Conservation (phyloP, 2,329 filamentous ascomycete species). For the Aspergillus sp. region DNA sequence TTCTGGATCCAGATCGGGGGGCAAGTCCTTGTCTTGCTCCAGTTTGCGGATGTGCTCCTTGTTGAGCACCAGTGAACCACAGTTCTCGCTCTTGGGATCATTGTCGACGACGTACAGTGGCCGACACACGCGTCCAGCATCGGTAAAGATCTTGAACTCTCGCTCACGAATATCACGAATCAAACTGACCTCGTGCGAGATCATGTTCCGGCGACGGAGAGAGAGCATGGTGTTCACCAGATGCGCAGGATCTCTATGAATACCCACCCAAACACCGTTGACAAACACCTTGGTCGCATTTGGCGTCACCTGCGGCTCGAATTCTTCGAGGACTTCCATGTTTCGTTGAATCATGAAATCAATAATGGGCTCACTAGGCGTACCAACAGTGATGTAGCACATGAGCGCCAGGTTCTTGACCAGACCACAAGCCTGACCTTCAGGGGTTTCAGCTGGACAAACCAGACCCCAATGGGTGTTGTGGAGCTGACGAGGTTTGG, state of each 20-base stretch:
- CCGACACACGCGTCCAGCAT: slow-evolving; percentile 91
- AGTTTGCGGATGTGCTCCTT: slow-evolving; percentile 80
- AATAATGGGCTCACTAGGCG: slow-evolving; percentile 83
- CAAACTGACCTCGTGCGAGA: slow-evolving; percentile 90
- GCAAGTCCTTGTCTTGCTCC: slow-evolving; percentile 70
- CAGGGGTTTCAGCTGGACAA: slow-evolving; percentile 94
- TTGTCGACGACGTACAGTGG: slow-evolving; percentile 94
- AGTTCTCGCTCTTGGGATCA: slow-evolving; percentile 70
- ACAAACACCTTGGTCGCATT: slow-evolving; percentile 97
- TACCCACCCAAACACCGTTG: slow-evolving; percentile 96
- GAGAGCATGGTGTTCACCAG: slow-evolving; percentile 77
- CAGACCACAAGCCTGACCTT: slow-evolving; percentile 96
- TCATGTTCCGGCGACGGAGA: slow-evolving; percentile 75
- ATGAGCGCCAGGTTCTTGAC: slow-evolving; percentile 98
- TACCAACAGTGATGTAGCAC: slow-evolving; percentile 97
- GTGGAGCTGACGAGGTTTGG: slow-evolving; percentile 95
- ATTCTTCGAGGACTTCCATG: slow-evolving; percentile 97
- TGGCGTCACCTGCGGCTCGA: slow-evolving; percentile 79
- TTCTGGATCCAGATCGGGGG: slow-evolving; percentile 60
- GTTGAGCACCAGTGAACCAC: slow-evolving; percentile 76
- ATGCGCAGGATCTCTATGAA: slow-evolving; percentile 84
- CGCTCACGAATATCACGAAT: slow-evolving; percentile 95
- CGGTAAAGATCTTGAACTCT: slow-evolving; percentile 98
- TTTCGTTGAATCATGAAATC: slow-evolving; percentile 95
- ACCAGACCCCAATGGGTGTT: slow-evolving; percentile 99